Percentiles rank a stretch among this genome's conserved stretches.
phyloP scores from a whole-genome alignment of 2,329 filamentous ascomycete species.

The Mycosphaerella sp. region DNA sequence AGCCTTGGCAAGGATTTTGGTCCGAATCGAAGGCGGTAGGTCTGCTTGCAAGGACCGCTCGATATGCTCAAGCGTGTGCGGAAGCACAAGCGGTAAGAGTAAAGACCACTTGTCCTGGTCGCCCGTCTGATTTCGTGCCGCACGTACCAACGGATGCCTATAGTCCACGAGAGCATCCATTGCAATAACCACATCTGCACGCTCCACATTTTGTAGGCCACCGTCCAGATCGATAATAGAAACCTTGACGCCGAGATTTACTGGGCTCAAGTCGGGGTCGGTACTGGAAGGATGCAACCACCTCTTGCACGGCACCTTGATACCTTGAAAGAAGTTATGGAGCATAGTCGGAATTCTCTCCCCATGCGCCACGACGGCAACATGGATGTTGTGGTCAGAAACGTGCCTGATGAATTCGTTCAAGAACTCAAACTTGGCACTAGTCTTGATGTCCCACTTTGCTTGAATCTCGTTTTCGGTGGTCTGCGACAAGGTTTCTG shows the following conservation, averaged over 20 bases:
- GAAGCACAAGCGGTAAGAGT: conserved; percentile 38
- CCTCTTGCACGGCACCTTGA: conserved; percentile 21
- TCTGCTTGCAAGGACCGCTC: conserved; percentile 34
- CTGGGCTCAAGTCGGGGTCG: conserved; percentile 4
- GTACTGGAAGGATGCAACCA: conserved; percentile 15
- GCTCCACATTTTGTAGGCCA: conserved; percentile 21
- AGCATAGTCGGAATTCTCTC: conserved; percentile 30
- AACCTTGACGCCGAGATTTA: conserved; percentile 23
- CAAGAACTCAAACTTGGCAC: conserved; percentile 36
- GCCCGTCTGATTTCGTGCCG: conserved; percentile 6
- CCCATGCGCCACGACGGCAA: conserved; percentile 30
- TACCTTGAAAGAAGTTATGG: conserved; percentile 25
- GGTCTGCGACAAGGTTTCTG: conserved; percentile 28
- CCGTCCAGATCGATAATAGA: conserved; percentile 33
- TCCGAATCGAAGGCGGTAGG: conserved; percentile 24
- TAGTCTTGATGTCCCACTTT: conserved; percentile 33
- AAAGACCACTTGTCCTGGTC: conserved; percentile 16
- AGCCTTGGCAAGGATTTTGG: conserved; percentile 36
- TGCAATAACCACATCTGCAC: conserved; percentile 38
- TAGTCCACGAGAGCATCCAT: conserved; percentile 32
- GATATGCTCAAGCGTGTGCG: conserved; percentile 40
- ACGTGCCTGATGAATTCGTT: conserved; percentile 28
- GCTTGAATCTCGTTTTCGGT: conserved; percentile 26
- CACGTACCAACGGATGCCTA: conserved; percentile 13
- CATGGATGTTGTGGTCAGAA: conserved; percentile 20